A percentile compares a stretch with the other conserved stretches of the same genome.
Conservation (phyloP, 441 rosid species). For the Erodium moschatum region DNA sequence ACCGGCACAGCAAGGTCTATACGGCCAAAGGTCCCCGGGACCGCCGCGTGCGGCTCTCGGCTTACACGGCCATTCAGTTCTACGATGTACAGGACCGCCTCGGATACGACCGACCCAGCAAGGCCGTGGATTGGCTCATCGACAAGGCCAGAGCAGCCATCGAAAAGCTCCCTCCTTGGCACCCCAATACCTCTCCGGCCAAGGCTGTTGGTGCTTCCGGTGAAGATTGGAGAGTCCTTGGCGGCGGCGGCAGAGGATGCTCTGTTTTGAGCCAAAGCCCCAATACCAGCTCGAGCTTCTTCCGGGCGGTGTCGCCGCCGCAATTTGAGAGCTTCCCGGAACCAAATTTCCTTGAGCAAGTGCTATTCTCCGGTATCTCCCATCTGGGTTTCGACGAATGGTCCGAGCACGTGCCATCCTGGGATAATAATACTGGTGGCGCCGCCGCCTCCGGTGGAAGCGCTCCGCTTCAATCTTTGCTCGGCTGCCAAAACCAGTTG, state of each 20-base stretch:
- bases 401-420: no score
- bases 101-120: constrained; percentile 87
- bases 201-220: constrained; percentile 12
- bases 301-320: no score
- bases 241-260: constrained; percentile 23
- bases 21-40: constrained; percentile 88
- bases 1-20: constrained; percentile 87
- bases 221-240: no score
- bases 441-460: no score
- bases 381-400: no score
- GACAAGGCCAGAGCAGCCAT: constrained; percentile 74
- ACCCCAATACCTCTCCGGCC: constrained; percentile 28
- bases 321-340: no score
- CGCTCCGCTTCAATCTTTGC: constrained; percentile 40
- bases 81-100: constrained; percentile 93
- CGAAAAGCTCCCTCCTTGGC: constrained; percentile 81
- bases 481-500: constrained; percentile 55
- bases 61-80: constrained; percentile 85
- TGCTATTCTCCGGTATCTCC: no score
- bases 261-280: no score
- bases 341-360: no score
- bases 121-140: constrained; percentile 90
- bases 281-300: no score
- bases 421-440: constrained; percentile 26
- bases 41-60: constrained; percentile 87